Base-by-base conservation (phyloP, 306 rosid species). In the Prunus mongolica region DNA sequence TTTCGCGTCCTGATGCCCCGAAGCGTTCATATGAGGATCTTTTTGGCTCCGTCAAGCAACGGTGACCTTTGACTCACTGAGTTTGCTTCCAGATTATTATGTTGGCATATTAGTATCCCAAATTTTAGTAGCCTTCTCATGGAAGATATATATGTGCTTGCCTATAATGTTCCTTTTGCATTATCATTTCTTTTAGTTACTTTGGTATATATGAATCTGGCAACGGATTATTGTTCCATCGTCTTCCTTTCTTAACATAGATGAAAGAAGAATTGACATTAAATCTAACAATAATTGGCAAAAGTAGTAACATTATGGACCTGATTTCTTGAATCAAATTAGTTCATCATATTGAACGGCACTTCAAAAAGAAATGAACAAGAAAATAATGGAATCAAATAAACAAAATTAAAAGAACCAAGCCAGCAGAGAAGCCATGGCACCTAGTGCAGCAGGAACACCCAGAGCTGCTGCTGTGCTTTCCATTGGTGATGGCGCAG, bases 401-500 rank as follows among this genome's bases (percentile, higher is more conserved):
- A 9, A 62, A 32, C 13, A 30, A 71, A 19, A n/a, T 85, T 70
- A 88, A 76, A 81, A 83, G 77, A 87, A 79, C 81, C 88, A 77
- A 62, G 85, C 84, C 73, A 78, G 74, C 73, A 86, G 76, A 57
- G 82, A 77, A 82, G 76, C 83, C 25, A 77, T 52, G 82, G 64
- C 86, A 22, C 80, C 83, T 55, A 87, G 68, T 30, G 84, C 85
- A 62, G 52, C 78, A 28, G 83, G 79, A 49, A 65, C 83, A 77
- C 76, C 56, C 41, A 80, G 25, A 14, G 71, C 65, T 25, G 82
- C 74, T 28, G 76, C 93, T 5, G 54, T 27, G n/a, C 91, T 86
- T 75, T 89, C 88, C 93, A 89, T 87, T n/a, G 88, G 93, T 12
- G 93, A 63, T 3, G 96, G 96, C 28, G 93, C 90, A 82, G 88